Conservation (phyloP, 768 basidiomycete genomes). For the Kwoniella sp. region DNA sequence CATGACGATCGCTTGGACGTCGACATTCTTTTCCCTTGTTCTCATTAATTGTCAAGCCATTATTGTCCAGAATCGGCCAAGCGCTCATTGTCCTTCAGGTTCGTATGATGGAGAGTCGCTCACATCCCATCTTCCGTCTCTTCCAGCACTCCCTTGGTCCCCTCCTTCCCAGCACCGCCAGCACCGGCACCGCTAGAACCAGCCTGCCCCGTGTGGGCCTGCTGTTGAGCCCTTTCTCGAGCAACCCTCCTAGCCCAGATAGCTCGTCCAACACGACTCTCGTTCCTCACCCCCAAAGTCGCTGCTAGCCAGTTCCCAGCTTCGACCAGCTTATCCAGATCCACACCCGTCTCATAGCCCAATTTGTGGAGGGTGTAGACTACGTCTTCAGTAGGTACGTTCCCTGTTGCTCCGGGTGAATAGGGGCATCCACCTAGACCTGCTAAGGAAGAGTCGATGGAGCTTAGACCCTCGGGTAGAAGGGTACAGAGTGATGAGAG, state of each 20-base stretch:
- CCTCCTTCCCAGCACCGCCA: not conserved
- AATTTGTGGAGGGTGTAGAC: conserved; percentile 76
- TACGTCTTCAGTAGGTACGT: conserved; percentile 88
- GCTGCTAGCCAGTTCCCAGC: conserved; percentile 82
- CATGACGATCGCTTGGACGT: too few species aligned
- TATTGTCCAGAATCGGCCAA: too few species aligned
- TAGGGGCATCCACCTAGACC: conserved; percentile 95
- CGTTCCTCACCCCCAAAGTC: conserved; percentile 67
- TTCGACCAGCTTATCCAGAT: conserved; percentile 70
- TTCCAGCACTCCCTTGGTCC: not conserved
- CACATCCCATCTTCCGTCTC: conserved; percentile 17
- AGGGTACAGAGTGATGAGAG: conserved; percentile 35
- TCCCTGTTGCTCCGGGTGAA: conserved; percentile 93
- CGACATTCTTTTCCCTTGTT: too few species aligned
- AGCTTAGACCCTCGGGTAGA: conserved; percentile 68
- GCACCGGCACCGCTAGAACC: too few species aligned
- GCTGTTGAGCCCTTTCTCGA: conserved; percentile 1
- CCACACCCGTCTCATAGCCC: conserved; percentile 63
- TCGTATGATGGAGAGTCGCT: too few species aligned
- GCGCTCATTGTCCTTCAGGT: too few species aligned
- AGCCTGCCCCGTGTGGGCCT: not conserved
- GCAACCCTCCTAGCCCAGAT: conserved; percentile 59
- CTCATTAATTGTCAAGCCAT: too few species aligned
- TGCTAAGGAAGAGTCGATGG: conserved; percentile 78
- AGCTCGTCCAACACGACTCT: conserved; percentile 77